These are phyloP conservation scores for Alternaria sp. DNA, from an alignment of 2,329 filamentous ascomycete species.

Conservation along the genomic window DNA sequence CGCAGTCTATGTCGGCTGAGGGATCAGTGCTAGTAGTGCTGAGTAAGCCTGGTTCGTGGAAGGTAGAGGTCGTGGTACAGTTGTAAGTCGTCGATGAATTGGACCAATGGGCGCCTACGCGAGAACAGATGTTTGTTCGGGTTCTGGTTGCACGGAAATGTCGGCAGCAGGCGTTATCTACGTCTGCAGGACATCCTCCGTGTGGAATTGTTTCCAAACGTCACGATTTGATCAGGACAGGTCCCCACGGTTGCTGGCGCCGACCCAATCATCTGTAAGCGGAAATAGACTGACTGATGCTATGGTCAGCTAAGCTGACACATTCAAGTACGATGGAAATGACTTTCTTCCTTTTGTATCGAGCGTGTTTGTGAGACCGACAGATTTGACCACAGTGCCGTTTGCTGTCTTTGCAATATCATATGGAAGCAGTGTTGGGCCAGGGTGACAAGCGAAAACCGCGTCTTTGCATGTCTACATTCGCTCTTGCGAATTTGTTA, in stretches of 20 bases:
- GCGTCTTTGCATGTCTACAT: not conserved
- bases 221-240: not conserved
- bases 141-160: not conserved
- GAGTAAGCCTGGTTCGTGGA: not conserved
- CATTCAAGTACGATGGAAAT: not conserved
- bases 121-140: not conserved
- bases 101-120: not conserved
- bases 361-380: not conserved
- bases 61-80: not conserved
- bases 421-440: not conserved
- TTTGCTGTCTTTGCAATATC: not conserved
- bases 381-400: not conserved
- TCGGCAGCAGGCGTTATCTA: not conserved
- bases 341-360: not conserved
- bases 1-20: not conserved
- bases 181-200: not conserved
- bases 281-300: not conserved
- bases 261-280: not conserved
- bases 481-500: conserved; percentile 1
- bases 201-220: not conserved
- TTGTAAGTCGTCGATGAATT: not conserved
- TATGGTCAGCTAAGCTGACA: not conserved
- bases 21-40: not conserved
- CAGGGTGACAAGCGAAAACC: not conserved
- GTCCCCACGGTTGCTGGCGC: not conserved